Percentiles rank a stretch among this genome's conserved stretches.
These are phyloP conservation scores for Plantago coronopus DNA, from an alignment of 305 asterid species.

Conservation along the genomic window DNA sequence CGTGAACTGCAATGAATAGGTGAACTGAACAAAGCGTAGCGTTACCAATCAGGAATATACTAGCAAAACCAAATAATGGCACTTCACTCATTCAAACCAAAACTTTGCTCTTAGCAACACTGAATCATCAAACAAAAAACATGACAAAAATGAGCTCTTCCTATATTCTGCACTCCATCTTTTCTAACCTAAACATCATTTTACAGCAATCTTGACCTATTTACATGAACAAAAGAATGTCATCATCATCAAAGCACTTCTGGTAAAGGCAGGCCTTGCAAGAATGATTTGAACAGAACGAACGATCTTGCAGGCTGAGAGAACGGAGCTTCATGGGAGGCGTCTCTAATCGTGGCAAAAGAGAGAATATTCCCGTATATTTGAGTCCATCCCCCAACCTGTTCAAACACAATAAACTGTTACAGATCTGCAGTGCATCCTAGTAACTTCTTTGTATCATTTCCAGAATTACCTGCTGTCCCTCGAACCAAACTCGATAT, in stretches of 20 bases:
- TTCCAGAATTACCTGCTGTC: slow-evolving; percentile 39
- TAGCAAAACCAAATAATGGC: not conserved
- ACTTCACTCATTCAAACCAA: not conserved
- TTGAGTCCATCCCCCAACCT: slow-evolving; percentile 81
- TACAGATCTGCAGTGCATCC: not conserved
- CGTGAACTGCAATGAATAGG: too few species aligned
- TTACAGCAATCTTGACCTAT: not conserved
- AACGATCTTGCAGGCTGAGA: slow-evolving; percentile 68
- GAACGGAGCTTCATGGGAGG: slow-evolving; percentile 74
- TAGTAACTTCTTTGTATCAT: too few species aligned
- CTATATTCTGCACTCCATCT: not conserved
- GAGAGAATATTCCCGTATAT: slow-evolving; percentile 53
- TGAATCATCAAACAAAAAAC: too few species aligned
- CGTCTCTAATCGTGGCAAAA: slow-evolving; percentile 67
- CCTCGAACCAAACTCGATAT: slow-evolving; percentile 60
- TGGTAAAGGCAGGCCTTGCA: slow-evolving; percentile 47
- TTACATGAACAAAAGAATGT: slow-evolving; percentile 8
- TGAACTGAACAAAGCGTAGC: too few species aligned
- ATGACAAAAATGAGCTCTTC: not conserved
- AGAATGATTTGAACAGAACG: slow-evolving; percentile 53
- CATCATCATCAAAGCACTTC: slow-evolving; percentile 28
- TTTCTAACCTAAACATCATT: slow-evolving; percentile 1
- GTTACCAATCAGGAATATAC: too few species aligned
- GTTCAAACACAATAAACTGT: not conserved
- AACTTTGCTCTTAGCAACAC: not conserved